These are phyloP conservation scores for Fusarium stilboides DNA, from an alignment of 2,329 filamentous ascomycete genomes.

Conservation along the genomic window DNA sequence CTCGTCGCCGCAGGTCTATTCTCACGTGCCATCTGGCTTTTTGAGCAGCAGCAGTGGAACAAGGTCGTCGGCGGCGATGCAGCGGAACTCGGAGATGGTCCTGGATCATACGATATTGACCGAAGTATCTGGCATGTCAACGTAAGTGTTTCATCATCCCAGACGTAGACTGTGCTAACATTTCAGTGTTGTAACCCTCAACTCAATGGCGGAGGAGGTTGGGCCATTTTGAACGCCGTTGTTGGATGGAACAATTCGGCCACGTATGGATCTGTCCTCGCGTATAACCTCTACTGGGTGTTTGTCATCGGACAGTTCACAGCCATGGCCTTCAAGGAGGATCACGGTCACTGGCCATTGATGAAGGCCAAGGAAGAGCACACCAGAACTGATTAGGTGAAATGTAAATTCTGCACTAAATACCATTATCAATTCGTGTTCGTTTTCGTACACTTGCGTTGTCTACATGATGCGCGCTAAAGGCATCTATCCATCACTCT, in stretches of 20 bases:
- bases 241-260: slow-evolving; percentile 92
- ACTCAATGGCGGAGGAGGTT: slow-evolving; percentile 80
- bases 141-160: slow-evolving; percentile 60
- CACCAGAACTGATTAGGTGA: slow-evolving; percentile 13
- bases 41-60: slow-evolving; percentile 81
- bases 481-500: slow-evolving; percentile 5
- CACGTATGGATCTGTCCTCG: slow-evolving; percentile 87
- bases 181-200: slow-evolving; percentile 82
- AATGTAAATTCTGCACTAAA: slow-evolving; percentile 20
- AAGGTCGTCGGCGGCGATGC: slow-evolving; percentile 73
- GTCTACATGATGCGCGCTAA: slow-evolving; percentile 24
- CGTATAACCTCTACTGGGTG: slow-evolving; percentile 92
- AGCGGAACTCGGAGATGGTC: slow-evolving; percentile 68
- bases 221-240: slow-evolving; percentile 90
- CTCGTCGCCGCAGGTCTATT: slow-evolving; percentile 88
- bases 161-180: neutral
- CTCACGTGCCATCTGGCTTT: slow-evolving; percentile 81
- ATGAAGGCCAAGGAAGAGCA: slow-evolving; percentile 52
- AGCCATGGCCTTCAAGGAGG: slow-evolving; percentile 77
- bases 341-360: slow-evolving; percentile 65
- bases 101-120: slow-evolving; percentile 85
- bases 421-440: slow-evolving; percentile 34
- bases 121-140: slow-evolving; percentile 89
- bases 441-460: slow-evolving; percentile 17
- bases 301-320: slow-evolving; percentile 79